Percentiles rank a stretch among this genome's conserved stretches.
Conservation (phyloP, 768 basidiomycete species). For the Boletus pseudopeckii region DNA sequence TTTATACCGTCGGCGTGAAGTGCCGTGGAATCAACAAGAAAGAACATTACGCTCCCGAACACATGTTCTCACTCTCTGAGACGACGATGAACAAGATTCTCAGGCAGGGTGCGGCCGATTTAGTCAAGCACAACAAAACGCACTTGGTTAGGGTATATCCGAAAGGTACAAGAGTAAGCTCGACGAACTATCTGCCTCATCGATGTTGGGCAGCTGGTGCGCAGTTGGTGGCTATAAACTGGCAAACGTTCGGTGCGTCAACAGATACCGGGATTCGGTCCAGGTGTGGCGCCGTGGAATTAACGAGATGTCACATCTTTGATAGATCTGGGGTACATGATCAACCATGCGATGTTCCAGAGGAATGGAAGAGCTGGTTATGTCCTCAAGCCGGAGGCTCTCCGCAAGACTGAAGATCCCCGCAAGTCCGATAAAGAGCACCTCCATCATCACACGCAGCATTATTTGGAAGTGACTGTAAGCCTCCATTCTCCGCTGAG, state of each 20-base stretch:
- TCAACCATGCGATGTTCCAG: conserved; percentile 96
- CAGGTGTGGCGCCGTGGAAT: not conserved
- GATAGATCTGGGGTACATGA: conserved; percentile 82
- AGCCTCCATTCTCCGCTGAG: conserved; percentile 11
- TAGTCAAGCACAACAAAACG: conserved; percentile 82
- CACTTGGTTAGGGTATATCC: conserved; percentile 89
- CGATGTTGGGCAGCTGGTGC: conserved; percentile 86
- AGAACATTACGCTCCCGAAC: conserved; percentile 78
- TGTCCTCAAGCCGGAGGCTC: conserved; percentile 80
- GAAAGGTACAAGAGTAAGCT: conserved; percentile 73
- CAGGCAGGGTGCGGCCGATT: conserved; percentile 59
- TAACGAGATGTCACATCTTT: not conserved
- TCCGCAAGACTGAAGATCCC: conserved; percentile 51
- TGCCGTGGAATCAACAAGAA: conserved; percentile 88
- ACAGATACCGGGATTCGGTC: not conserved
- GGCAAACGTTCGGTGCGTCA: conserved; percentile 88
- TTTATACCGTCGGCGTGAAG: conserved; percentile 95
- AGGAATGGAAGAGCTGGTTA: conserved; percentile 87
- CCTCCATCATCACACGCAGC: conserved; percentile 49
- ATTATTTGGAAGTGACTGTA: conserved; percentile 65
- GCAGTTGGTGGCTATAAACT: conserved; percentile 92
- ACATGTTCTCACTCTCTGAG: conserved; percentile 94
- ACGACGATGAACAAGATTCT: conserved; percentile 71
- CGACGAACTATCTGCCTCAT: conserved; percentile 86
- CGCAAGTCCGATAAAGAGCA: conserved; percentile 61